Base-by-base conservation (phyloP, 352 stramenopile species). In the Phytophthora tentaculata region DNA sequence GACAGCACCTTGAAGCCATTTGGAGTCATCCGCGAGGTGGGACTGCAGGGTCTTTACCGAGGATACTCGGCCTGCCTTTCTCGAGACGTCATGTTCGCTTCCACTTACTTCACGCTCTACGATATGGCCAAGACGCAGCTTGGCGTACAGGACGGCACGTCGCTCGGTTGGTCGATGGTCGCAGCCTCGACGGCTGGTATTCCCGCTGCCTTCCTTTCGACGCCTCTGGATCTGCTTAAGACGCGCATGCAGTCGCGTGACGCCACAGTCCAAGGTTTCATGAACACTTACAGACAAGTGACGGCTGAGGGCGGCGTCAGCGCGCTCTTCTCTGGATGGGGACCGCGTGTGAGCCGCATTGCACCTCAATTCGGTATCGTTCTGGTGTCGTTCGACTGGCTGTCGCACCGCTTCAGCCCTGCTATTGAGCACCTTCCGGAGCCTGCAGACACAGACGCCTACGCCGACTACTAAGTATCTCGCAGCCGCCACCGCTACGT, bases 331-430 rank as follows among this genome's bases (percentile, higher is more conserved):
- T 71, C 82, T 0, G 86, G 86, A 19, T 94, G 83, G 83, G 83
- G 79, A 0, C 86, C 86, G 12, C 86, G 86, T 50, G 80, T 92
- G 7, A 84, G 76, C 50, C 81, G 86, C 37, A 94, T 94, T 62
- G 86, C 86, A 28, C 86, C 86, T 37, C 86, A 94, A 70, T 92
- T 94, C 60, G 86, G 86, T 53, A 94, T 94, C 56, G 86, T 94
- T 58, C 79, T 94, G 37, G 84, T 92, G 32, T 79, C 80, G 20
- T 94, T 91, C 70, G 86, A 94, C 79, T 94, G 81, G 78, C 79
- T 94, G 58, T 80, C 81, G 56, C 79, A 90, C 71, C 79, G 75
- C 55, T 91, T 89, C 56, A 85, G 61, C 58, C 60, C 64, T 20
- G 50, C 35, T 4, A 39, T 41, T 5, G 24, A 67, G 35, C 35